phyloP scores from a whole-genome alignment of 2,329 filamentous ascomycete genomes.

The Plectosphaerella sp. region DNA sequence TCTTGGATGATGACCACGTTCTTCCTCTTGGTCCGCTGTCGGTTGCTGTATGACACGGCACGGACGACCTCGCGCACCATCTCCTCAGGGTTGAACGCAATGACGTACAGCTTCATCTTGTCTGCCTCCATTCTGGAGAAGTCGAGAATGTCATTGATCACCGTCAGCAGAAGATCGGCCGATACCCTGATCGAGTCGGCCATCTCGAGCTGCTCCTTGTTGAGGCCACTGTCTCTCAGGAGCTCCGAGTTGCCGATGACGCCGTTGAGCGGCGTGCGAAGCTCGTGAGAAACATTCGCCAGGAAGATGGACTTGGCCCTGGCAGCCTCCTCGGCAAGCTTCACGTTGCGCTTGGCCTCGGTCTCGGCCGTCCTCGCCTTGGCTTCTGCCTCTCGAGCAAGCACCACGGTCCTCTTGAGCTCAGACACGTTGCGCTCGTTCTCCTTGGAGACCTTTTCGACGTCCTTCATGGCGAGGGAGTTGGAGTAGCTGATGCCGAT shows the following conservation, averaged over 20 bases:
- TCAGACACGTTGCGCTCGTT: slow-evolving; percentile 75
- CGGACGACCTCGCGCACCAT: slow-evolving; percentile 64
- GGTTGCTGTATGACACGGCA: slow-evolving; percentile 62
- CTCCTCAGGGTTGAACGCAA: slow-evolving; percentile 62
- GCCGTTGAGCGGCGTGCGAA: slow-evolving; percentile 79
- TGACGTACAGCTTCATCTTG: slow-evolving; percentile 75
- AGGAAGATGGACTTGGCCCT: slow-evolving; percentile 80
- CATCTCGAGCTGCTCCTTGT: slow-evolving; percentile 76
- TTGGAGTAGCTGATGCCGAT: slow-evolving; percentile 71
- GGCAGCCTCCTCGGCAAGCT: slow-evolving; percentile 76
- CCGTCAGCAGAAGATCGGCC: slow-evolving; percentile 79
- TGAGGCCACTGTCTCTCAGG: slow-evolving; percentile 69
- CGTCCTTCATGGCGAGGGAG: slow-evolving; percentile 61
- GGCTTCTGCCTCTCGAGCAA: slow-evolving; percentile 67
- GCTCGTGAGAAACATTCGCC: slow-evolving; percentile 75
- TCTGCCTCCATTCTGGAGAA: slow-evolving; percentile 92
- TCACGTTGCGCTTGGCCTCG: slow-evolving; percentile 73
- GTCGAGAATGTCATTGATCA: slow-evolving; percentile 95
- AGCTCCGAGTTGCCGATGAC: slow-evolving; percentile 88
- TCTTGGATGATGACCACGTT: slow-evolving; percentile 64
- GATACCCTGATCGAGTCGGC: slow-evolving; percentile 83
- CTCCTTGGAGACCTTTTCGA: slow-evolving; percentile 73
- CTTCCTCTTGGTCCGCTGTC: slow-evolving; percentile 57
- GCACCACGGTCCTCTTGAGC: slow-evolving; percentile 68
- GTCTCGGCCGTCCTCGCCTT: slow-evolving; percentile 75